phyloP scores from a whole-genome alignment of 2,329 filamentous ascomycete genomes.

The Rhytidhysteron rufulum region DNA sequence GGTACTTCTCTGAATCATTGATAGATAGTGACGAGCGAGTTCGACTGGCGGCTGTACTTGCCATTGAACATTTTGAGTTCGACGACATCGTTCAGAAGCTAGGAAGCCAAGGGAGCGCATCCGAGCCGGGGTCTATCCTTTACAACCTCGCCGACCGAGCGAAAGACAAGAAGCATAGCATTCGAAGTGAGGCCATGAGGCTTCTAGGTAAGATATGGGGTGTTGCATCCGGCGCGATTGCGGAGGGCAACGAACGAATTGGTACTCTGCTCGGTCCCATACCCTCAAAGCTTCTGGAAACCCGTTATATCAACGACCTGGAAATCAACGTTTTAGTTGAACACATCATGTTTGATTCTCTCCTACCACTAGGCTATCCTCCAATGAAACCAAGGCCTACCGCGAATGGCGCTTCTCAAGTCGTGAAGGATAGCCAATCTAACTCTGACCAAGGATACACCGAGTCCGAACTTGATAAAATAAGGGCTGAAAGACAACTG shows the following conservation, averaged over 20 bases:
- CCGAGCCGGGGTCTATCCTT: slow-evolving; percentile 73
- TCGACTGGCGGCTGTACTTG: slow-evolving; percentile 80
- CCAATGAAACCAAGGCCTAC: slow-evolving; percentile 57
- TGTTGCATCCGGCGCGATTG: slow-evolving; percentile 84
- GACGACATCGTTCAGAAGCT: slow-evolving; percentile 78
- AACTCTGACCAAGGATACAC: slow-evolving; percentile 41
- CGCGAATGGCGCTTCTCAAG: slow-evolving; percentile 55
- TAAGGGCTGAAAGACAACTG: slow-evolving; percentile 80
- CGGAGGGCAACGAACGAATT: slow-evolving; percentile 74
- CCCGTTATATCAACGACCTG: slow-evolving; percentile 82
- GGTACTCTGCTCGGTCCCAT: slow-evolving; percentile 72
- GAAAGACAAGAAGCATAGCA: slow-evolving; percentile 76
- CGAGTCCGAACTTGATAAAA: slow-evolving; percentile 63
- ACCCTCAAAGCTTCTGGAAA: slow-evolving; percentile 79
- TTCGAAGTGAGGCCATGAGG: slow-evolving; percentile 83
- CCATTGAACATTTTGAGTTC: slow-evolving; percentile 76
- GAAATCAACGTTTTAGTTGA: slow-evolving; percentile 84
- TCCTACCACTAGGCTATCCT: slow-evolving; percentile 88
- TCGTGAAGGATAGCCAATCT: slow-evolving; percentile 55
- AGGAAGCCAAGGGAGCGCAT: slow-evolving; percentile 69
- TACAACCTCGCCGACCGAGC: slow-evolving; percentile 80
- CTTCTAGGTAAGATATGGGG: slow-evolving; percentile 86
- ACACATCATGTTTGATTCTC: slow-evolving; percentile 76
- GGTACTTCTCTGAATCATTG: slow-evolving; percentile 73
- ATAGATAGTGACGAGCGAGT: slow-evolving; percentile 89